A percentile compares a stretch with the other conserved stretches of the same genome.
Evolutionary conservation across 2,329 filamentous ascomycete species (phyloP).

Genomic region (Fusarium pininemorale): DNA sequence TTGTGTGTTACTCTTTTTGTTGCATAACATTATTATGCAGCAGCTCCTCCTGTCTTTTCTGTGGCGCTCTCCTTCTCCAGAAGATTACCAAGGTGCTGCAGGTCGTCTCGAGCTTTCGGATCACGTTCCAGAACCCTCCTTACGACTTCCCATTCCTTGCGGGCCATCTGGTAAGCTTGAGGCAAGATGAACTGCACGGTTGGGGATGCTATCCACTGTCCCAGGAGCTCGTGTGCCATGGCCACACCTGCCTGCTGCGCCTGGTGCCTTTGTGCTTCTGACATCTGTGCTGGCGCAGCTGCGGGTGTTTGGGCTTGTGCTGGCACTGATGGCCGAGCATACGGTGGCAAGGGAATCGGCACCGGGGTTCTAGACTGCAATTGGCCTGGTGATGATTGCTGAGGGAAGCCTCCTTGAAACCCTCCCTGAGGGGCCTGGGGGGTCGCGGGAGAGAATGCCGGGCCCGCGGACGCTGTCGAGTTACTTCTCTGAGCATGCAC

Average conservation of each 20-base stretch:
- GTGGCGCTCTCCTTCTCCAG: constrained; percentile 59
- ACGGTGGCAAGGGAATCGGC: constrained; percentile 49
- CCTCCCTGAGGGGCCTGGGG: constrained; percentile 47
- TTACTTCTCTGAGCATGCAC: constrained; percentile 53
- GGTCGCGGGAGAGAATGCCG: constrained; percentile 65
- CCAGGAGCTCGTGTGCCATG: constrained; percentile 71
- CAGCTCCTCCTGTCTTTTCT: constrained; percentile 22
- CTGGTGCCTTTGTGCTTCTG: constrained; percentile 50
- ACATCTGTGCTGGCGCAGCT: constrained; percentile 30
- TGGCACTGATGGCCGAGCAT: constrained; percentile 26
- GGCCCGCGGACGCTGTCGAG: constrained; percentile 55
- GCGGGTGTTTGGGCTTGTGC: neutral
- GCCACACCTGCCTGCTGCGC: constrained; percentile 63
- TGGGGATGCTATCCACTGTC: constrained; percentile 67
- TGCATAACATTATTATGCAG: constrained; percentile 7
- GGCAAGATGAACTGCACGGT: constrained; percentile 76
- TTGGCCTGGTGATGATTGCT: constrained; percentile 46
- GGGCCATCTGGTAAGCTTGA: constrained; percentile 73
- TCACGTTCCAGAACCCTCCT: constrained; percentile 73
- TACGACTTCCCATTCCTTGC: constrained; percentile 79
- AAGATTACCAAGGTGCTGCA: constrained; percentile 64
- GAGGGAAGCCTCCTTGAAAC: constrained; percentile 47
- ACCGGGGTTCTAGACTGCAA: constrained; percentile 49
- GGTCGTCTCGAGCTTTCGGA: constrained; percentile 70
- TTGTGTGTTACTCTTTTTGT: neutral